Conservation (phyloP, 805 yeast genomes). For the Sugiyamaella chiloensis region DNA sequence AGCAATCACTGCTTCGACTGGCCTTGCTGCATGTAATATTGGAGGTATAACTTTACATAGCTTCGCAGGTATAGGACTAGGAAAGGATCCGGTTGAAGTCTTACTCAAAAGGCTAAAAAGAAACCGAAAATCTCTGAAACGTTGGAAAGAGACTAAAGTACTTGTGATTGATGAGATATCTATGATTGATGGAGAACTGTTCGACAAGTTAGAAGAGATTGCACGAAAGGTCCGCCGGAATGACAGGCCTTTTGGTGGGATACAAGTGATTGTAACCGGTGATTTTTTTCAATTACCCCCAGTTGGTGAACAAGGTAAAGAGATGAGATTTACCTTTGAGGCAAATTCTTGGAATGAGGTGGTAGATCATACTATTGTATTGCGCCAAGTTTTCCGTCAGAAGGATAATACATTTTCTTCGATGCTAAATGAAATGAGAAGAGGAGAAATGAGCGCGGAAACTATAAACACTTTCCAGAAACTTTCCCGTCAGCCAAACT, state of each 20-base stretch:
- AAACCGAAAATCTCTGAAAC: slow-evolving; percentile 41
- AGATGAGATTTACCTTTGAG: slow-evolving; percentile 67
- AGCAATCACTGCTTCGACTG: slow-evolving; percentile 94
- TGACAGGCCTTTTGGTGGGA: slow-evolving; percentile 83
- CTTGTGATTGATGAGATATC: slow-evolving; percentile 90
- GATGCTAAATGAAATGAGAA: slow-evolving; percentile 76
- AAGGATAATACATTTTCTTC: slow-evolving; percentile 68
- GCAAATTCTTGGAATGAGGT: slow-evolving; percentile 63
- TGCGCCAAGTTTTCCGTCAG: slow-evolving; percentile 85
- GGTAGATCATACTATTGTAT: slow-evolving; percentile 61
- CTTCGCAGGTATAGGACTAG: slow-evolving; percentile 84
- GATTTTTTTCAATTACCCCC: slow-evolving; percentile 97
- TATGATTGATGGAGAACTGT: slow-evolving; percentile 80
- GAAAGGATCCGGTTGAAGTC: slow-evolving; percentile 47
- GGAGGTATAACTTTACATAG: slow-evolving; percentile 88
- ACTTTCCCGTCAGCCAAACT: slow-evolving; percentile 53
- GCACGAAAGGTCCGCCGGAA: slow-evolving; percentile 57
- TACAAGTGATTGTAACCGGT: slow-evolving; percentile 87
- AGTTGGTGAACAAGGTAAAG: slow-evolving; percentile 41
- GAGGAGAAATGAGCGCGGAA: slow-evolving; percentile 57
- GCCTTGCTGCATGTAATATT: slow-evolving; percentile 90
- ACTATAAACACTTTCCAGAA: slow-evolving; percentile 48
- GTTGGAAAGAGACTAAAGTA: slow-evolving; percentile 69
- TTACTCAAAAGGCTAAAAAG: slow-evolving; percentile 49
- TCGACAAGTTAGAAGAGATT: slow-evolving; percentile 69